Evolutionary conservation across 129 eudicot genomes (phyloP).

Genomic region (Smallanthus sonchifolius): DNA sequence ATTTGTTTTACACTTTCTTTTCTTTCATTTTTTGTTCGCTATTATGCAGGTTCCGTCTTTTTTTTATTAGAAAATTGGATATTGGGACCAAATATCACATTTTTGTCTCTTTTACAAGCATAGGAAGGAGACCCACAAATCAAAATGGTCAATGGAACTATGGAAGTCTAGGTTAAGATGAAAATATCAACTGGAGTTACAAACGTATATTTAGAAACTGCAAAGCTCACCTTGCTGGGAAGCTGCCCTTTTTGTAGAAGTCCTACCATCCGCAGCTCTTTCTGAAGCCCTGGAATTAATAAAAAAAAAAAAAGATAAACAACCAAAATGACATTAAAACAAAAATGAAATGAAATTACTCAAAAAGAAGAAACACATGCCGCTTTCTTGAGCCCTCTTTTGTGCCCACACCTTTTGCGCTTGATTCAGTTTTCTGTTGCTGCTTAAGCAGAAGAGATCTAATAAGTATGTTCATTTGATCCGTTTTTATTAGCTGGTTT

Average conservation of each 20-base stretch:
- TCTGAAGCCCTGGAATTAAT: slow-evolving; percentile 53
- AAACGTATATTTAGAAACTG: background rate
- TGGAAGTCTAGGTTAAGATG: background rate
- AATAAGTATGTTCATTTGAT: slow-evolving; percentile 80
- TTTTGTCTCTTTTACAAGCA: slow-evolving; percentile 1
- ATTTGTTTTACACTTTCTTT: background rate
- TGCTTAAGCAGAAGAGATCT: slow-evolving; percentile 74
- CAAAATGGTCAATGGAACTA: background rate
- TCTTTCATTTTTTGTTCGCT: background rate
- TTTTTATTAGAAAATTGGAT: background rate
- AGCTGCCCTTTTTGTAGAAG: slow-evolving; percentile 63
- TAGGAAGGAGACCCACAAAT: background rate
- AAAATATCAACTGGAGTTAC: background rate
- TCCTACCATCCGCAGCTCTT: slow-evolving; percentile 52
- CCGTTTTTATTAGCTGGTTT: slow-evolving; percentile 71
- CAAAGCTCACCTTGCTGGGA: slow-evolving; percentile 49
- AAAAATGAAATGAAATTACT: background rate
- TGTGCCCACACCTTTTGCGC: slow-evolving; percentile 40
- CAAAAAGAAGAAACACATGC: slow-evolving; percentile 24
- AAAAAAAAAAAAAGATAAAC: background rate
- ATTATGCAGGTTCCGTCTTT: background rate
- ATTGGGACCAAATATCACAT: background rate
- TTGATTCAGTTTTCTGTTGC: slow-evolving; percentile 46
- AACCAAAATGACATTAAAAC: slow-evolving; percentile 6
- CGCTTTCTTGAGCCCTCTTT: slow-evolving; percentile 62